phyloP scores from a whole-genome alignment of 495 filamentous ascomycete species.

The Podospora sp. region DNA sequence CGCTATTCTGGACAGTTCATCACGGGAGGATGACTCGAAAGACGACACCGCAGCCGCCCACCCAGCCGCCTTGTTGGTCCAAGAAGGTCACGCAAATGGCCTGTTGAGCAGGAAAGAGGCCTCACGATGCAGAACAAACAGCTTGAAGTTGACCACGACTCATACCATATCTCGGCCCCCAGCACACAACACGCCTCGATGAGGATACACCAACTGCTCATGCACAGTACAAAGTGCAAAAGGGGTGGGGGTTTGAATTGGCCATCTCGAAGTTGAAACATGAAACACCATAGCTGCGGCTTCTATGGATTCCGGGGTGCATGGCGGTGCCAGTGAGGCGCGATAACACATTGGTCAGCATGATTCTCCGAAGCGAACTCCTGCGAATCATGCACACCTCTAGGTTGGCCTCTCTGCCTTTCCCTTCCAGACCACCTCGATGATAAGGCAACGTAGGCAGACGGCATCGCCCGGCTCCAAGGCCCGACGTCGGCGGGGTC shows the following conservation, averaged over 20 bases:
- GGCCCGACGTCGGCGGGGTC: not conserved
- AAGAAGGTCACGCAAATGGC: not conserved
- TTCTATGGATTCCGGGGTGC: not conserved
- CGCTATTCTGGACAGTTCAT: not conserved
- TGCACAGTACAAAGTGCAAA: not conserved
- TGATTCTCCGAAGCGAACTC: not conserved
- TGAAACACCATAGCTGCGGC: not conserved
- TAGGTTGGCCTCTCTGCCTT: not conserved
- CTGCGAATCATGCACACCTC: not conserved
- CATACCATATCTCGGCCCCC: not conserved
- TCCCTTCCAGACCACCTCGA: not conserved
- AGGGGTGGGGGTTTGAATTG: not conserved
- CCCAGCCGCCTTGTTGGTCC: no score
- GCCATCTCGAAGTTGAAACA: not conserved
- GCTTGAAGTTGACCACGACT: not conserved
- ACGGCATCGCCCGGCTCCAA: not conserved
- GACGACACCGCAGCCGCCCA: not conserved
- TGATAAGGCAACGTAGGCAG: not conserved
- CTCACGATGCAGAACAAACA: not conserved
- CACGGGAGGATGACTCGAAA: not conserved
- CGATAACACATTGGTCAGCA: not conserved
- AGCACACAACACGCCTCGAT: not conserved
- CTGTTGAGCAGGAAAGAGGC: not conserved
- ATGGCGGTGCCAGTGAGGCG: not conserved
- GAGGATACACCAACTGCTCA: not conserved